Evolutionary conservation across 2,329 filamentous ascomycete species (phyloP), one percentile per base, ranked within the genome.

Genomic region (Aspergillus hortae): DNA sequence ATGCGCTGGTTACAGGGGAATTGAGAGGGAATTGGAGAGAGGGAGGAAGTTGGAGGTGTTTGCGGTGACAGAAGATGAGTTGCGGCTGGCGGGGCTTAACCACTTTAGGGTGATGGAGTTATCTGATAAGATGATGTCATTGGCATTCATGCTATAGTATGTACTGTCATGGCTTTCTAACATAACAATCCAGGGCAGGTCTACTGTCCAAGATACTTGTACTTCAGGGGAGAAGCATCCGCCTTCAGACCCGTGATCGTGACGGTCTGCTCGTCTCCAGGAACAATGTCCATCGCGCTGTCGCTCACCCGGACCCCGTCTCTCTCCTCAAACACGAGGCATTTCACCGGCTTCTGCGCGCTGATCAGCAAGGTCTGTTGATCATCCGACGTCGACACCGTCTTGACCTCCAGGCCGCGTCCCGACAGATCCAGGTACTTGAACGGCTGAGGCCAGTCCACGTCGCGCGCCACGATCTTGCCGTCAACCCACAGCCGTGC

Each of bases 381-480:
- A 12, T 57, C 46, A 21, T 51, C 46, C 3, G 54, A 52, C 41
- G 67, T 71, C 38, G 69, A 65, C n/a, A 71, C 71, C 21, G 68
- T 62, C 23, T 58, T 61, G 9, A 80, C 72, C 49, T 77, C 65
- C 1, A 83, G 70, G 15, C 76, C 77, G 33, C 80, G 74, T 30
- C 78, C 70, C 3, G 74, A 72, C 54, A 83, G 76, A 52, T 78
- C 74, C 12, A 83, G 75, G 60, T 83, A 83, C 67, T 83, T 83
- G 58, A 83, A 75, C 41, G 81, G 81, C 61, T 84, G 80, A 4
- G 81, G 81, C 81, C 81, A 84, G 65, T 84, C 81, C 4, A 80
- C 74, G 56, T 84, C 80, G 47, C 81, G 73, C 11, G 79, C 77
- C 2, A 81, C 73, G 12, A 83, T 57, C 51, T 75, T 63, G 19